These are phyloP conservation scores for Penicillium flavigenum DNA, from an alignment of 495 filamentous ascomycete genomes.

Conservation along the genomic window DNA sequence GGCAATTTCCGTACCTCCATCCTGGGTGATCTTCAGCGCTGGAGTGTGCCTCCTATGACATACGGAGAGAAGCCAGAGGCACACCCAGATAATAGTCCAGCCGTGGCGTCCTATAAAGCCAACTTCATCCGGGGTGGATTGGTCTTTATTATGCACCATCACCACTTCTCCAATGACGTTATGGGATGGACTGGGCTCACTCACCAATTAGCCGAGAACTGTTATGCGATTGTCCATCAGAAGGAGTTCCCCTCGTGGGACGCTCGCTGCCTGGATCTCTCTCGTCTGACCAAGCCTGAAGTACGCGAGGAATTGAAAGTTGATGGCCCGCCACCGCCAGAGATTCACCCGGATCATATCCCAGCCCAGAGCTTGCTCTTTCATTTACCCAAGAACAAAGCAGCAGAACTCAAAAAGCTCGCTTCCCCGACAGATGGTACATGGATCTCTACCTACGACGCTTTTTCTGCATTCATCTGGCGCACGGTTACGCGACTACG, in stretches of 20 bases:
- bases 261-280: slow-evolving; percentile 31
- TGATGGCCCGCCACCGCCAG: slow-evolving; percentile 32
- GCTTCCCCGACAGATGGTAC: slow-evolving; percentile 30
- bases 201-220: slow-evolving; percentile 47
- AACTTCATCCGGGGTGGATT: slow-evolving; percentile 46
- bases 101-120: slow-evolving; percentile 39
- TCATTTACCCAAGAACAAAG: slow-evolving; percentile 45
- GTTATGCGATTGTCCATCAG: slow-evolving; percentile 31
- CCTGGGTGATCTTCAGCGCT: slow-evolving; percentile 30
- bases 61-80: slow-evolving; percentile 43
- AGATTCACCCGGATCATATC: slow-evolving; percentile 33
- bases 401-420: slow-evolving; percentile 38
- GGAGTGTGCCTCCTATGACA: slow-evolving; percentile 36
- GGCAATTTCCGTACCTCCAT: slow-evolving; percentile 14
- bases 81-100: slow-evolving; percentile 33
- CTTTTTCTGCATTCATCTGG: slow-evolving; percentile 41
- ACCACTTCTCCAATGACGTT: slow-evolving; percentile 46
- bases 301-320: slow-evolving; percentile 17
- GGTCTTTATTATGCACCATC: slow-evolving; percentile 44
- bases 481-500: slow-evolving; percentile 35
- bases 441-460: slow-evolving; percentile 47
- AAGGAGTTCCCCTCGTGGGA: slow-evolving; percentile 38
- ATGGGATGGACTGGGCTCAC: slow-evolving; percentile 41
- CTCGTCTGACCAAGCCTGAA: slow-evolving; percentile 27
- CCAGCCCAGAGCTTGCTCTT: slow-evolving; percentile 33